Conservation (phyloP, 2,329 filamentous ascomycete species). For the Cladosporium sp. region DNA sequence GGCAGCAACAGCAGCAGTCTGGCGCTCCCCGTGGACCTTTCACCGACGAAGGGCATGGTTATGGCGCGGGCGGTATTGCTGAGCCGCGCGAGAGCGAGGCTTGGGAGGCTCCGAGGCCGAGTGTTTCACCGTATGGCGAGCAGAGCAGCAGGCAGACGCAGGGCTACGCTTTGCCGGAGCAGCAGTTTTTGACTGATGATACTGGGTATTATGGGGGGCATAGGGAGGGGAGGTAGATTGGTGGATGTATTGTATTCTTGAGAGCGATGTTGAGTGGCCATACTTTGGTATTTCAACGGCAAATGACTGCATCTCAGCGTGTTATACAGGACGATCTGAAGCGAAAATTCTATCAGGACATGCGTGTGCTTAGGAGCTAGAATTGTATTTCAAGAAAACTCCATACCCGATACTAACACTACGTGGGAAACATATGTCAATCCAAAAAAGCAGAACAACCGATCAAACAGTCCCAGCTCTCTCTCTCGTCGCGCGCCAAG, state of each 20-base stretch:
- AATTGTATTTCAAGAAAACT: not conserved
- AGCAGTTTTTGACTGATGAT: slow-evolving; percentile 45
- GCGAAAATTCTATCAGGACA: not conserved
- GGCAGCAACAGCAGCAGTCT: not conserved
- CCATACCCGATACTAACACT: not conserved
- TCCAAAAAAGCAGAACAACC: not conserved
- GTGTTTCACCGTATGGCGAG: slow-evolving; percentile 33
- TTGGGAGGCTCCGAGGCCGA: slow-evolving; percentile 34
- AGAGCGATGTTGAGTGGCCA: not conserved
- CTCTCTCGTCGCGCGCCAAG: not conserved
- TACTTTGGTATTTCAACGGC: too few species aligned
- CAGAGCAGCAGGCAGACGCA: slow-evolving; percentile 24
- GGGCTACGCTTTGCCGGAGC: slow-evolving; percentile 44
- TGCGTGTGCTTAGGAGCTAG: not conserved
- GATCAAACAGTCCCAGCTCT: not conserved
- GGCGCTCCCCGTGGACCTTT: slow-evolving; percentile 26
- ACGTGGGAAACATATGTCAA: too few species aligned
- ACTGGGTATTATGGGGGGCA: slow-evolving; percentile 42
- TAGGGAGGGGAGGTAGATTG: slow-evolving; percentile 2
- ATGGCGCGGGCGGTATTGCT: slow-evolving; percentile 19
- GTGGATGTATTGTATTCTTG: not conserved
- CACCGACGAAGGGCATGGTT: slow-evolving; percentile 24
- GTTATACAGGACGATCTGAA: too few species aligned
- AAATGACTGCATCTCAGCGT: too few species aligned
- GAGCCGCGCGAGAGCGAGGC: slow-evolving; percentile 32